These are phyloP conservation scores for Boletus sp. DNA, from an alignment of 768 basidiomycete genomes.

Conservation along the genomic window DNA sequence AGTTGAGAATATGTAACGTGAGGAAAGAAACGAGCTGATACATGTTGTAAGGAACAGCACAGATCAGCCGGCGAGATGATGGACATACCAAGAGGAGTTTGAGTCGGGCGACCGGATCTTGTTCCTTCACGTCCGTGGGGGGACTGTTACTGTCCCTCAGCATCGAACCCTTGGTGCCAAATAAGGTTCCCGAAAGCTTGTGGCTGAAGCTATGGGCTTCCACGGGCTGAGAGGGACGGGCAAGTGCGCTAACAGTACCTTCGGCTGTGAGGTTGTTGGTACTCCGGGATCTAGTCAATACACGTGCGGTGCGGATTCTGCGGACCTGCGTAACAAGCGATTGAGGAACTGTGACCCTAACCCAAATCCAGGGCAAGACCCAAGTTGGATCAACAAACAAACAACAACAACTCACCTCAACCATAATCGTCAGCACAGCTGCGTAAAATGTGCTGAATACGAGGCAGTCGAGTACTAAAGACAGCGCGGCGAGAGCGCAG, in stretches of 20 bases:
- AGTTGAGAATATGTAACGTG: conserved; percentile 86
- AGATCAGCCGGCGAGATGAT: neutral
- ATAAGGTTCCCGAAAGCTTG: conserved; percentile 29
- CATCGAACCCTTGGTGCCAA: conserved; percentile 52
- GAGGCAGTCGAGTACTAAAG: conserved; percentile 82
- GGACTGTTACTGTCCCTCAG: conserved; percentile 41
- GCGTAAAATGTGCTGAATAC: conserved; percentile 89
- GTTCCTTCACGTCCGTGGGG: conserved; percentile 44
- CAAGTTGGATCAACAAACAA: conserved; percentile 8
- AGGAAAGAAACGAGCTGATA: conserved; percentile 84
- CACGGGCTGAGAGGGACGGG: conserved; percentile 19
- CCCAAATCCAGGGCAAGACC: conserved; percentile 1
- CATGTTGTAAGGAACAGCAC: neutral
- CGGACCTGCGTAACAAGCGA: conserved; percentile 48
- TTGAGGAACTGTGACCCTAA: conserved; percentile 14
- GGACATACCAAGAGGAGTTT: conserved; percentile 77
- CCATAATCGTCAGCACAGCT: conserved; percentile 89
- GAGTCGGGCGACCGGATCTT: conserved; percentile 82
- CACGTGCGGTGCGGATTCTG: conserved; percentile 62
- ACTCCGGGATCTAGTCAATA: conserved; percentile 40
- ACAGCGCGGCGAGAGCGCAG: conserved; percentile 89
- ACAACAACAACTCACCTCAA: conserved; percentile 62
- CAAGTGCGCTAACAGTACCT: conserved; percentile 30
- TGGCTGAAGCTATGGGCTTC: conserved; percentile 19
- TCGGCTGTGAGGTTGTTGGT: conserved; percentile 27